Percentiles rank a stretch among this genome's conserved stretches.
phyloP scores from a whole-genome alignment of 2,329 filamentous ascomycete species.

The Fusarium clavum region DNA sequence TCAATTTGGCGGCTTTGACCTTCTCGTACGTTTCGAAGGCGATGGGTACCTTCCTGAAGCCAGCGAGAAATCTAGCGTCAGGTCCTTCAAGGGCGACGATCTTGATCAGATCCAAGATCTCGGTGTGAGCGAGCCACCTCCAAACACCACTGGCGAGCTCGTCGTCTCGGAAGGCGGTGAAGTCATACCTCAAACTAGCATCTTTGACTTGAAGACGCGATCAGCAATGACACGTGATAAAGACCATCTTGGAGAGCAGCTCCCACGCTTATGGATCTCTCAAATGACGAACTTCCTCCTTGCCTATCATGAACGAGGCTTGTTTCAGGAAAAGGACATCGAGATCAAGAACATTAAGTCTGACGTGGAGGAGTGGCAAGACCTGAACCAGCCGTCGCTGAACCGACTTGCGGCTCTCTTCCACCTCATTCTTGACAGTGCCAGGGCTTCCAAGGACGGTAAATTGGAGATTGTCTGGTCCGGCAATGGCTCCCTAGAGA shows the following conservation, averaged over 20 bases:
- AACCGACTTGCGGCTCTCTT: slow-evolving; percentile 46
- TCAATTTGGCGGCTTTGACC: slow-evolving; percentile 57
- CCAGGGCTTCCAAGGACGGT: slow-evolving; percentile 12
- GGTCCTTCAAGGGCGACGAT: neutral
- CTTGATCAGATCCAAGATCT: slow-evolving; percentile 18
- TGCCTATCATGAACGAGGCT: slow-evolving; percentile 54
- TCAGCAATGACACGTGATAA: slow-evolving; percentile 36
- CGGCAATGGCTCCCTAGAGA: slow-evolving; percentile 32
- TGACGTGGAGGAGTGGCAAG: slow-evolving; percentile 53
- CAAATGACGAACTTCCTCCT: slow-evolving; percentile 56
- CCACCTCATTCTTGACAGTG: slow-evolving; percentile 31
- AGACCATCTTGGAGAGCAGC: slow-evolving; percentile 49
- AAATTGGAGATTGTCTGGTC: slow-evolving; percentile 44
- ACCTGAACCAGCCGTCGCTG: slow-evolving; percentile 46
- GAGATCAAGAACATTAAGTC: slow-evolving; percentile 48
- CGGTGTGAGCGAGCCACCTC: slow-evolving; percentile 1
- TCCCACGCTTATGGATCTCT: slow-evolving; percentile 57
- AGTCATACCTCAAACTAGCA: slow-evolving; percentile 45
- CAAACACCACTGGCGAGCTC: slow-evolving; percentile 6
- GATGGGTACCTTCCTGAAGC: slow-evolving; percentile 43
- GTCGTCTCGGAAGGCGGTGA: slow-evolving; percentile 42
- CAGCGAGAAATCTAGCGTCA: neutral
- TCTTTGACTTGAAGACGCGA: slow-evolving; percentile 61
- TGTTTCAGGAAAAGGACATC: slow-evolving; percentile 51
- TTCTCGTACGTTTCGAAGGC: slow-evolving; percentile 47